A percentile compares a stretch with the other conserved stretches of the same genome.
Conservation (phyloP, 345 rosid species). For the Crucihimalaya himalaica region DNA sequence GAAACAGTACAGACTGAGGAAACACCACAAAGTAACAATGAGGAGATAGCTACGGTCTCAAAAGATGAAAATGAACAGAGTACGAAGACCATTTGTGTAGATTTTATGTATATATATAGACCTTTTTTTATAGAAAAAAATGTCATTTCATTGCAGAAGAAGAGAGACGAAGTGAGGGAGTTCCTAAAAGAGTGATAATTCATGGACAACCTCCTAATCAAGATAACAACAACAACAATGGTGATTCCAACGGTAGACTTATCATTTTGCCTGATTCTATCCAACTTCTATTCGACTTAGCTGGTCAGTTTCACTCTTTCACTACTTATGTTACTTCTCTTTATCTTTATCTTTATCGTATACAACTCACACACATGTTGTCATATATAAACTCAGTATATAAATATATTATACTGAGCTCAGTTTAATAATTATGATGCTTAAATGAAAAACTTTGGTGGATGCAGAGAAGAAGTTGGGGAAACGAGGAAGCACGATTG, state of each 20-base stretch:
- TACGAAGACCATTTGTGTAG: constrained; percentile 30
- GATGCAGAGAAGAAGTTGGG: constrained; percentile 74
- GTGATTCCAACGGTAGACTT: constrained; percentile 56
- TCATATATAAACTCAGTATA: not conserved
- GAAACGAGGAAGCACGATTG: constrained; percentile 66
- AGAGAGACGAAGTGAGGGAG: constrained; percentile 38
- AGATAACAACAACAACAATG: constrained; percentile 38
- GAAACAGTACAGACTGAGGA: constrained; percentile 48
- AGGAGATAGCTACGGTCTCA: constrained; percentile 38
- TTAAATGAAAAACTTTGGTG: constrained; percentile 19
- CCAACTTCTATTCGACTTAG: constrained; percentile 64
- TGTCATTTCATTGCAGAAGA: constrained; percentile 43
- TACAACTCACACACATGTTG: not conserved
- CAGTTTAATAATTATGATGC: not conserved
- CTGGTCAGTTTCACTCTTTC: constrained; percentile 55
- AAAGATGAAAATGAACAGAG: constrained; percentile 52
- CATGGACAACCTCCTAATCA: constrained; percentile 69
- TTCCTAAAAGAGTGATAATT: constrained; percentile 62
- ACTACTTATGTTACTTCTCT: not conserved
- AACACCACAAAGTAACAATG: constrained; percentile 30
- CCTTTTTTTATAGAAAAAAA: not conserved
- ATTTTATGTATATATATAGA: not conserved
- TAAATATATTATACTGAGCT: too few species aligned
- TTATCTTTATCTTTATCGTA: not conserved
- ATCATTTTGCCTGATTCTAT: constrained; percentile 69